Base-by-base conservation (phyloP, 257 asterid genomes). In the Nicotiana attenuata region DNA sequence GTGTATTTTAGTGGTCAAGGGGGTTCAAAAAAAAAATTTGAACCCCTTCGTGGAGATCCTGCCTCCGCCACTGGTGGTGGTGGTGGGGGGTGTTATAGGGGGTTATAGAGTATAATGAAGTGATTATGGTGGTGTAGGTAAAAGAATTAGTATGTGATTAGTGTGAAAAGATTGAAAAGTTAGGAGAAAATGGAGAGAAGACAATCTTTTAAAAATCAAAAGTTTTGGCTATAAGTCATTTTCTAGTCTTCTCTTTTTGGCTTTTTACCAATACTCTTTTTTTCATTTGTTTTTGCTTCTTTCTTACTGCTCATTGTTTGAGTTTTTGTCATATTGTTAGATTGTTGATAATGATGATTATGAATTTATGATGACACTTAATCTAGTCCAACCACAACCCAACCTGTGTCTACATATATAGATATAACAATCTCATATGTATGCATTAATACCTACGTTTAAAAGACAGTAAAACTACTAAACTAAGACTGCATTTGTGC, bases 121-220 rank as follows among this genome's bases (percentile, higher is more conserved):
- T 38, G 55, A 60, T 22, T 33, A 61, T 78, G 59, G 59, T 78
- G 60, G 57, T 28, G 35, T 61, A 78, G 77, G 57, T 41, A 22
- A 69, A 69, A 41, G 20, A 16, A 38, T 26, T n/a, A 35, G 41
- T 35, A 38, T 35, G 73, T 47, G 82, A 38, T 78, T 35, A 78
- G 82, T 78, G 75, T 78, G 82, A 78, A 78, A 38, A 60, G 45
- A 33, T 47, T 78, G 16, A 78, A 78, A 78, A 60, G 20, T 20
- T 52, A 3, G 66, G 17, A 33, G 59, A 57, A 50, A 31, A 45
- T 50, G 55, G 59, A 75, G 64, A 41, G 14, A 26, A 20, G 17
- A 78, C 26, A 38, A 35, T 22, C 41, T 20, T 65, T 60, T 35
- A 2, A 68, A 38, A 78, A 60, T 59, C 57, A 57, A 38, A 60